Evolutionary conservation across 495 filamentous ascomycete genomes (phyloP).

Genomic region (Penicillium taxi): DNA sequence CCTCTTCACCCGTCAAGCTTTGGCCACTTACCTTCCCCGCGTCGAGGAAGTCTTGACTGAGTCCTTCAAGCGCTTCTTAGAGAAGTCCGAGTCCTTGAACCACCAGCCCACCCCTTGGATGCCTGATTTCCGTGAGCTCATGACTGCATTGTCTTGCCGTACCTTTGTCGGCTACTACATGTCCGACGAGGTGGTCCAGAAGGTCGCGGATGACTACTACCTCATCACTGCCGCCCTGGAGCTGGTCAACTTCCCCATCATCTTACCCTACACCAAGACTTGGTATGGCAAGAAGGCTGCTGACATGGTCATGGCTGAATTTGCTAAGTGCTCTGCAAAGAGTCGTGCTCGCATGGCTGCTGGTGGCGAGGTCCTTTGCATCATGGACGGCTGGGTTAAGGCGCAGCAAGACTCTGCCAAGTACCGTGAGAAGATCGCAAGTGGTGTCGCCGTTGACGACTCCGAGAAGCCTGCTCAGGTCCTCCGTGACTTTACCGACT

Average conservation of each 20-base stretch:
- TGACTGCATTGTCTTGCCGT: slow-evolving; percentile 89
- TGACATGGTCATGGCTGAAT: slow-evolving; percentile 84
- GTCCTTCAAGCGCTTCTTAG: slow-evolving; percentile 73
- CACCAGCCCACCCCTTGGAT: slow-evolving; percentile 79
- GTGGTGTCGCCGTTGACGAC: slow-evolving; percentile 57
- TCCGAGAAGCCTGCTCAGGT: slow-evolving; percentile 73
- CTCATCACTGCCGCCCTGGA: slow-evolving; percentile 92
- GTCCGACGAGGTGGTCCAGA: slow-evolving; percentile 78
- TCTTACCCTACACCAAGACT: slow-evolving; percentile 88
- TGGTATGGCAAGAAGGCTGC: slow-evolving; percentile 98
- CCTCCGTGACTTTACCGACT: slow-evolving; percentile 81
- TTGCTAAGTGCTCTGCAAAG: slow-evolving; percentile 86
- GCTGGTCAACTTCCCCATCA: slow-evolving; percentile 97
- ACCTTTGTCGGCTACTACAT: slow-evolving; percentile 98
- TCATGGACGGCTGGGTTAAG: slow-evolving; percentile 91
- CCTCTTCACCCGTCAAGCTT: slow-evolving; percentile 85
- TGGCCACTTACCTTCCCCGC: slow-evolving; percentile 82
- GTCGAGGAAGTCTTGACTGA: slow-evolving; percentile 86
- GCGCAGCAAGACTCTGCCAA: slow-evolving; percentile 72
- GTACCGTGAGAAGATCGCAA: slow-evolving; percentile 64
- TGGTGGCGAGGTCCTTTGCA: slow-evolving; percentile 79
- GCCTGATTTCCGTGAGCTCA: slow-evolving; percentile 87
- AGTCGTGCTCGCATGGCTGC: slow-evolving; percentile 87
- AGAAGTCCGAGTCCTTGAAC: slow-evolving; percentile 57
- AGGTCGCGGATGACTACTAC: slow-evolving; percentile 96